Conservation (phyloP, 495 filamentous ascomycete species). For the Cenococcum geophilum region DNA sequence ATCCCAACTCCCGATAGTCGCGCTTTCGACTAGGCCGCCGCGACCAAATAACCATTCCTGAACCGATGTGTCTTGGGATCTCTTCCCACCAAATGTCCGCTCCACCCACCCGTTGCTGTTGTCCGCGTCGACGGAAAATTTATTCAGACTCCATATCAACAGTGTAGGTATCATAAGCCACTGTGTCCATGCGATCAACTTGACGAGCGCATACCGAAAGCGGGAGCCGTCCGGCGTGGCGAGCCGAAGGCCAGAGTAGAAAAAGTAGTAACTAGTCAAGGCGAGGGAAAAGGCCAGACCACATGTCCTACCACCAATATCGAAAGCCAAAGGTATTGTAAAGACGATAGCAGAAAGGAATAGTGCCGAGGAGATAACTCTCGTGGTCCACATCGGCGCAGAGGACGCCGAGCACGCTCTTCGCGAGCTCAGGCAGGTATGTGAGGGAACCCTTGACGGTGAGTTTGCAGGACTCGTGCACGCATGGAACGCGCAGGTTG, state of each 20-base stretch:
- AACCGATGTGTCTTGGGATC: conserved; percentile 56
- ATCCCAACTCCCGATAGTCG: conserved; percentile 83
- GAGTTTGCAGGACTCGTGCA: not conserved
- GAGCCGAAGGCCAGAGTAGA: conserved; percentile 74
- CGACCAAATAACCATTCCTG: conserved; percentile 79
- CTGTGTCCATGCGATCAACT: conserved; percentile 64
- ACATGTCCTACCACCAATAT: conserved; percentile 90
- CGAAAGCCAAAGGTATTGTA: conserved; percentile 90
- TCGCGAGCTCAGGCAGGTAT: conserved; percentile 18
- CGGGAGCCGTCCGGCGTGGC: conserved; percentile 73
- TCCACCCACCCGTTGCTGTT: conserved; percentile 68
- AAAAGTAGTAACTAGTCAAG: conserved; percentile 80
- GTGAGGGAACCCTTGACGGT: not conserved
- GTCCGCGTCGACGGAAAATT: conserved; percentile 82
- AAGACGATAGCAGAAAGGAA: conserved; percentile 86
- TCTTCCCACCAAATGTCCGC: conserved; percentile 65
- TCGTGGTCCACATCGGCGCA: conserved; percentile 32
- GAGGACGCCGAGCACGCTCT: conserved; percentile 27
- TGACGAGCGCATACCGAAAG: conserved; percentile 60
- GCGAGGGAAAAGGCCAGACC: conserved; percentile 88
- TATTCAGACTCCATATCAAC: conserved; percentile 88
- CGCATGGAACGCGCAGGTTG: conserved; percentile 22
- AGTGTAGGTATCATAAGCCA: conserved; percentile 76
- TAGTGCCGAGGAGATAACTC: conserved; percentile 47
- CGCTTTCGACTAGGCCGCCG: conserved; percentile 67